Evolutionary conservation across 1,139 yeast genomes (phyloP).

Genomic region (Lodderomyces elongisporus): DNA sequence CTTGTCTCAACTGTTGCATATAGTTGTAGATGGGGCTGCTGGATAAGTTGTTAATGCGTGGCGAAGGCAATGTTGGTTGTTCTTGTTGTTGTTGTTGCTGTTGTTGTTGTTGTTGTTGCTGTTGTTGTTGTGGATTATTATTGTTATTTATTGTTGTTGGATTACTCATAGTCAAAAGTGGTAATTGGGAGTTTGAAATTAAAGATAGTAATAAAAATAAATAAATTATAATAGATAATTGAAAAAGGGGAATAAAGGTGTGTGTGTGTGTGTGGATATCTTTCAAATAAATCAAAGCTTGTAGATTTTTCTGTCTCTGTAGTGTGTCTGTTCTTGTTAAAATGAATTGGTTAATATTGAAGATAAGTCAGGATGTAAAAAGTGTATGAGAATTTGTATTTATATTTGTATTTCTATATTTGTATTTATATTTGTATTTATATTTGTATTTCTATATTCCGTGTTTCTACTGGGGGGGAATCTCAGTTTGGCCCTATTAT

Average conservation of each 20-base stretch:
- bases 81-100: neutral
- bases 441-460: no score
- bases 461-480: neutral
- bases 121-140: neutral
- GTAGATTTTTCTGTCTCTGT: neutral
- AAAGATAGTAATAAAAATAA: neutral
- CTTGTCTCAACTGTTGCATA: constrained; percentile 2
- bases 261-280: neutral
- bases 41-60: neutral
- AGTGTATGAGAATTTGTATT: neutral
- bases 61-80: neutral
- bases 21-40: constrained; percentile 3
- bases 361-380: no score
- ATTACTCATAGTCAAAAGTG: neutral
- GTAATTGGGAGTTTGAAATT: neutral
- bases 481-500: neutral
- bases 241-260: neutral
- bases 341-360: neutral
- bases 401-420: no score
- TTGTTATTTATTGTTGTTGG: neutral
- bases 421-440: no score
- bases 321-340: neutral
- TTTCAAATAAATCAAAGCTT: no score
- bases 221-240: no score
- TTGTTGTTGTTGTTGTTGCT: neutral